A percentile compares a stretch with the other conserved stretches of the same genome.
Evolutionary conservation across 2,329 filamentous ascomycete genomes (phyloP).

Genomic region (Monilinia vaccinii-corymbosi): DNA sequence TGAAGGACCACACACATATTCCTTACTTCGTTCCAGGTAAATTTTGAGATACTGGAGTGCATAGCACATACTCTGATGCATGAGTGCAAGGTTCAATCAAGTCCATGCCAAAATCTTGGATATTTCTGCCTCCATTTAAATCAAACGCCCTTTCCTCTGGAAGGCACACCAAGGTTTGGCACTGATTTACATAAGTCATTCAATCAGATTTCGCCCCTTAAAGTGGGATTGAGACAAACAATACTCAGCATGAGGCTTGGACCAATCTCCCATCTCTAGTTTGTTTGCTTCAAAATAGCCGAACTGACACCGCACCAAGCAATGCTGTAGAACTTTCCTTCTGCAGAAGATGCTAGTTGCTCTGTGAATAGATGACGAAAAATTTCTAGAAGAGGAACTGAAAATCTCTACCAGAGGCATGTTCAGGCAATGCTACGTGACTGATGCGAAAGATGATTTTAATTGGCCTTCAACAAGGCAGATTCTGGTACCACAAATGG

Average conservation of each 20-base stretch:
- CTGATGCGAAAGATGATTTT: not conserved
- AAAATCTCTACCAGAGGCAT: not conserved
- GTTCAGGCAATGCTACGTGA: not conserved
- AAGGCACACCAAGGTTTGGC: not conserved
- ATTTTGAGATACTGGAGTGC: not conserved
- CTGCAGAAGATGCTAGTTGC: not conserved
- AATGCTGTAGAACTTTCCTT: conserved; percentile 6
- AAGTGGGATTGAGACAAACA: not conserved
- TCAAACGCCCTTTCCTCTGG: not conserved
- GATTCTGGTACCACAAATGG: not conserved
- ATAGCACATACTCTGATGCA: conserved; percentile 3
- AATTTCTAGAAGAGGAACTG: not conserved
- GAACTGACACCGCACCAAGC: not conserved
- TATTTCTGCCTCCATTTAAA: not conserved
- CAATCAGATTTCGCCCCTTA: not conserved
- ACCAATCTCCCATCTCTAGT: not conserved
- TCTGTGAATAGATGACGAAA: not conserved
- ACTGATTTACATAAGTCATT: not conserved
- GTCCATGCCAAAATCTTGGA: not conserved
- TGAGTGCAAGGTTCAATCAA: not conserved
- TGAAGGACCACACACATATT: not conserved
- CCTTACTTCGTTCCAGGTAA: conserved; percentile 3
- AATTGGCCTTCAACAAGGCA: not conserved
- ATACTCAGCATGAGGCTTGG: not conserved
- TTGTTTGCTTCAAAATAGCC: conserved; percentile 1